Base-by-base conservation (phyloP, 805 yeast species). In the Lachancea thermotolerans region DNA sequence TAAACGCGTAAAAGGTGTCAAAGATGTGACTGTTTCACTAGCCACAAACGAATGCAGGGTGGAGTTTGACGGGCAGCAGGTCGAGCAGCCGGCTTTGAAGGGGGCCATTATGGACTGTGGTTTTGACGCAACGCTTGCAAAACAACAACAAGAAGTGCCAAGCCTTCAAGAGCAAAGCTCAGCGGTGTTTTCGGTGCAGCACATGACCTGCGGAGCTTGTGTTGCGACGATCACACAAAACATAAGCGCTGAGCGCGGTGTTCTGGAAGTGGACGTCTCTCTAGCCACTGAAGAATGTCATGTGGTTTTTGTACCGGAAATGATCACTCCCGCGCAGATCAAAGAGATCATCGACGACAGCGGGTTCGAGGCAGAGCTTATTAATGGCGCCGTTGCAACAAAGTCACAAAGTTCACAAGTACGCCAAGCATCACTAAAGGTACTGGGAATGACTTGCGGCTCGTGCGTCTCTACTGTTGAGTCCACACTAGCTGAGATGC, bases 161-260 rank as follows among this genome's bases (percentile, higher is more conserved):
- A 17, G 6, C 21, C 17, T 4, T 16, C 42, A 30, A 31, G 11
- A 15, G 15, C 30, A 10, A 16, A 14, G 28, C 16, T 30, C 29
- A 5, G 42, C 42, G 28, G 25, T 39, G 30, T 39, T 39, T 14
- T 39, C 42, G 42, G 57, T 72, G 2, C 53, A 67, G 12, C 97
- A 97, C 2, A 91, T 90, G 97, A 90, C 98, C 2, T 91, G 97
- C 59, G 82, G 93, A 1, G 76, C 95, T 1, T 91, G 98, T 60
- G 74, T 85, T 0, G 72, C 82, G 1, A 69, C 93, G 0, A 77
- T 91, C 16, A 76, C 81, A 0, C 64, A 67, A 21, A 81, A 81
- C 0, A 56, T 87, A 25, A 65, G 70, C 44, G 57, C 57, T 0
- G 44, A 77, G 8, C 65, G 67, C 0, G 85, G 84, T 1, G 84